These are phyloP conservation scores for Aspergillus pseudonomiae DNA, from an alignment of 2,329 filamentous ascomycete species.

Conservation along the genomic window DNA sequence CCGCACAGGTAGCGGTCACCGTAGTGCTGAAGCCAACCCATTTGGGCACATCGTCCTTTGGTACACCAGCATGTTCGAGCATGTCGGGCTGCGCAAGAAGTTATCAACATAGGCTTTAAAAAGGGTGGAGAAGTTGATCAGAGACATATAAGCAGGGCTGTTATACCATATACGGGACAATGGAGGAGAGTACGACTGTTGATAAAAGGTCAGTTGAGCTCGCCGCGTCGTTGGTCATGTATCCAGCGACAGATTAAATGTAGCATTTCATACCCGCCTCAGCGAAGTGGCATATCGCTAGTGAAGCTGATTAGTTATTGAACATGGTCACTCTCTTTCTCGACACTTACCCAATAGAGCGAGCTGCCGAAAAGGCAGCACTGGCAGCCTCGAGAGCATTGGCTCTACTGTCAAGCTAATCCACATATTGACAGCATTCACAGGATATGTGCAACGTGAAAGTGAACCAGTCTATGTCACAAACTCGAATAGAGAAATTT, in stretches of 20 bases:
- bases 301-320: not conserved
- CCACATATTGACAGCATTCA: not conserved
- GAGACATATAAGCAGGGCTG: not conserved
- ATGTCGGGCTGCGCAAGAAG: conserved; percentile 67
- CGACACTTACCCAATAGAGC: conserved; percentile 68
- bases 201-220: not conserved
- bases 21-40: conserved; percentile 76
- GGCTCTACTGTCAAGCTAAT: not conserved
- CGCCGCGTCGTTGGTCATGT: not conserved
- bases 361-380: conserved; percentile 76
- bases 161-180: conserved; percentile 62
- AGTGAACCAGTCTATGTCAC: not conserved
- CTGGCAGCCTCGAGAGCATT: conserved; percentile 44
- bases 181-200: conserved; percentile 65
- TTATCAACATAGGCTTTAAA: conserved; percentile 7
- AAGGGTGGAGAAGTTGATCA: not conserved
- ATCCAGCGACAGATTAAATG: not conserved
- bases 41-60: conserved; percentile 68
- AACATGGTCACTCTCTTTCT: not conserved
- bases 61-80: conserved; percentile 76
- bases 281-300: conserved; percentile 76
- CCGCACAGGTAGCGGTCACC: conserved; percentile 73
- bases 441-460: not conserved
- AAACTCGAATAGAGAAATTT: not conserved
- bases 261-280: conserved; percentile 58